Percentiles rank a stretch among this genome's conserved stretches.
These are phyloP conservation scores for Harringtonia aguacate DNA, from an alignment of 2,329 filamentous ascomycete genomes.

Conservation along the genomic window DNA sequence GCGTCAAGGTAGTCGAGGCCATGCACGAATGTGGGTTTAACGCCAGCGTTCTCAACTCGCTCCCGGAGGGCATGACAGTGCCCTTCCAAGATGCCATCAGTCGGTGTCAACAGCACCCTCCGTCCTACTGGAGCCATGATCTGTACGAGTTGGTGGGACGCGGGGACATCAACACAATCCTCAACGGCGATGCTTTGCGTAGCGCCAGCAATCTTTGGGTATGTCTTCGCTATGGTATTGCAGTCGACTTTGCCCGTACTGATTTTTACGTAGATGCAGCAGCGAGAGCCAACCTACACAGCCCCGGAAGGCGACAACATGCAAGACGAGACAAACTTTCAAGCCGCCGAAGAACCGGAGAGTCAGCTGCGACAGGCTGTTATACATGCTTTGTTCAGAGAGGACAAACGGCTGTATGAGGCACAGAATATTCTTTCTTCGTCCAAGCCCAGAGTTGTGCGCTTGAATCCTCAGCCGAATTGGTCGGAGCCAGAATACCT, in stretches of 20 bases:
- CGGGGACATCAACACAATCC: conserved; percentile 64
- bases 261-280: not conserved
- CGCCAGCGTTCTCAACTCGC: conserved; percentile 58
- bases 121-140: conserved; percentile 60
- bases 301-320: conserved; percentile 45
- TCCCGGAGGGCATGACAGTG: conserved; percentile 75
- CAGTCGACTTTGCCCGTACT: not conserved
- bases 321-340: conserved; percentile 46
- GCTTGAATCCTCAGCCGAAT: conserved; percentile 60
- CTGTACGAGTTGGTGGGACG: conserved; percentile 69
- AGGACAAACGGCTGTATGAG: conserved; percentile 83
- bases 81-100: conserved; percentile 76
- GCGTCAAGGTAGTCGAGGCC: conserved; percentile 58
- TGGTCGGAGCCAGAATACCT: conserved; percentile 82
- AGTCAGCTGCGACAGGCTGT: conserved; percentile 76
- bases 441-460: conserved; percentile 66
- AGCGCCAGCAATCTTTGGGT: not conserved
- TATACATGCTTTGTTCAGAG: conserved; percentile 78
- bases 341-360: conserved; percentile 64
- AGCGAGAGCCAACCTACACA: not conserved
- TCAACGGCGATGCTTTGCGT: conserved; percentile 32
- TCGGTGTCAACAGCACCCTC: conserved; percentile 74
- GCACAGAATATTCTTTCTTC: conserved; percentile 80
- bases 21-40: conserved; percentile 63
- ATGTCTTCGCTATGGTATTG: not conserved